Conservation (phyloP, 192 early-diverging fungal genomes). For the Cetraspora pellucida region DNA sequence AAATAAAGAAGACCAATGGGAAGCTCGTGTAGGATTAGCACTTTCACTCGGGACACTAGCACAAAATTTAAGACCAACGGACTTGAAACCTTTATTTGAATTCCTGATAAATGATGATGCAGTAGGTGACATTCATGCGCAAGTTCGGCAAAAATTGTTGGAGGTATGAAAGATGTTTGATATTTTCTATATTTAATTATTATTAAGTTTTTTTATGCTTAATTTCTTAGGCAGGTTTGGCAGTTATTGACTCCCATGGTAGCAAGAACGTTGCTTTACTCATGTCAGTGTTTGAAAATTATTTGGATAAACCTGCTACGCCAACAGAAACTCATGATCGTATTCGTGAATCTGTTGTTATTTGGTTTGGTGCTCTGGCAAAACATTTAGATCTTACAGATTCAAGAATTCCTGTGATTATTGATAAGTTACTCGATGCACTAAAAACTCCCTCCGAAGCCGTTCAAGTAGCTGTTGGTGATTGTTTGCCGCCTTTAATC, state of each 20-base stretch:
- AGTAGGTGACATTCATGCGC: slow-evolving; percentile 79
- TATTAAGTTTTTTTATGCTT: not conserved
- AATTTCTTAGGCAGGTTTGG: slow-evolving; percentile 64
- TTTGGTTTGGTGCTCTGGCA: slow-evolving; percentile 89
- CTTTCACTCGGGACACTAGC: slow-evolving; percentile 70
- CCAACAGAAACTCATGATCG: slow-evolving; percentile 79
- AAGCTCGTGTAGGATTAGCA: slow-evolving; percentile 84
- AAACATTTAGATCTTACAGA: slow-evolving; percentile 79
- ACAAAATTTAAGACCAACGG: slow-evolving; percentile 53
- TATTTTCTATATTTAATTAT: not conserved
- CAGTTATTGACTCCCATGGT: slow-evolving; percentile 74
- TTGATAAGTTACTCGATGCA: slow-evolving; percentile 86
- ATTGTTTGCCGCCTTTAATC: slow-evolving; percentile 91
- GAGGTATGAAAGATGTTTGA: slow-evolving; percentile 36
- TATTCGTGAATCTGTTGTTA: slow-evolving; percentile 90
- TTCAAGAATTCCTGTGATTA: slow-evolving; percentile 74
- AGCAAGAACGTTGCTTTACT: slow-evolving; percentile 65
- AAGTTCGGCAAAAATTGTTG: slow-evolving; percentile 82
- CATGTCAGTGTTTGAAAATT: slow-evolving; percentile 76
- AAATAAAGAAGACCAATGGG: slow-evolving; percentile 77
- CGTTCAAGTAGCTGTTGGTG: slow-evolving; percentile 91
- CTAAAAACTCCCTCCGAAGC: slow-evolving; percentile 91
- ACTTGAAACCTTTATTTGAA: slow-evolving; percentile 57
- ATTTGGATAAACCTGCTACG: slow-evolving; percentile 70
- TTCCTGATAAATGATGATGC: slow-evolving; percentile 87